Evolutionary conservation across 176 grass and related monocot genomes (phyloP), one percentile per base, ranked within the genome.

Genomic region (Bothriochloa decipiens): DNA sequence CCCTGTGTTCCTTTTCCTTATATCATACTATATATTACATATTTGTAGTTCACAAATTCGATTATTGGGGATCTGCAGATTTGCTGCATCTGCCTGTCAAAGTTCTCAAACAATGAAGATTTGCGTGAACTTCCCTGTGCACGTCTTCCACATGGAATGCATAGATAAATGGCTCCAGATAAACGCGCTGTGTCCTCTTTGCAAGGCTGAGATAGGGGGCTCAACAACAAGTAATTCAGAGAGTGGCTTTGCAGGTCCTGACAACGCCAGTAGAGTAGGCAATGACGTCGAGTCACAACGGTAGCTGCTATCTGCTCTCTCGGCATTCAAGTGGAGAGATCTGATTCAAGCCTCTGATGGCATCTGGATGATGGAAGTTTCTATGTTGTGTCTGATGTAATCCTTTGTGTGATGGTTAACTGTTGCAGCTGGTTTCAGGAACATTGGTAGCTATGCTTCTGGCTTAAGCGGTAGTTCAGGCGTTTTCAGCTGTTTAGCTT

Each of bases 131-230:
- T 98, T 68, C 85, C 96, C 49, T 98, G 96, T 50, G 25, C 63
- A 0, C 96, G 89, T 93, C 66, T 98, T 98, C 79, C 96, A 98
- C 78, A 89, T 90, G 83, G 96, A 98, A 12, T 98, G 96, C 42
- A 86, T 98, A 33, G 96, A 98, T 33, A 95, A 98, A 80, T 98
- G 96, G 96, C 91, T 98, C 46, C 90, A 93, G 82, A 98, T 98
- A 77, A 98, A 95, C 53, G 91, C 96, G 7, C 8, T 95, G 52
- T 98, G 96, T 29, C 96, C 96, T 77, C 93, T 98, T 52, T 98
- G 96, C 77, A 98, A 98, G 83, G 76, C 89, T 15, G 96, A 95
- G 69, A 83, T 98, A 67, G 85, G 74, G 3, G 66, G 41, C 36
- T 81, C 87, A 40, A 67, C 53, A 57, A 57, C n/a, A 58, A 29